Evolutionary conservation across 1,284 basidiomycete species (phyloP).

Genomic region (Pseudomicrostroma phylloplanum): DNA sequence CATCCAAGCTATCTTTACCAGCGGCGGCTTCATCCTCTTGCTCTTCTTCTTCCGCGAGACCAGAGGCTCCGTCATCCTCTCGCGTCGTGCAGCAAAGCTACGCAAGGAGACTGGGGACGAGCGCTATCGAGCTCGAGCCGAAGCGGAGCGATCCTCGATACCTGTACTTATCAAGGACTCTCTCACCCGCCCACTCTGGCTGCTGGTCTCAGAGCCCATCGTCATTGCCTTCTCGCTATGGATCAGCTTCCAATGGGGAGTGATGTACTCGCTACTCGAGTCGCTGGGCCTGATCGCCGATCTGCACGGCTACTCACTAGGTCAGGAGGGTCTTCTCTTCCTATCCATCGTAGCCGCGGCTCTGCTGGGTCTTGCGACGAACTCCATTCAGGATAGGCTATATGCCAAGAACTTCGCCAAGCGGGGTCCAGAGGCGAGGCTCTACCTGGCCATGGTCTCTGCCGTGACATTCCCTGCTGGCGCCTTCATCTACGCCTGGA

Average conservation of each 20-base stretch:
- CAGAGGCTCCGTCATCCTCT: constrained; percentile 53
- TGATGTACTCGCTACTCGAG: constrained; percentile 61
- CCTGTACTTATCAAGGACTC: constrained; percentile 61
- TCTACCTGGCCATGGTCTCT: constrained; percentile 52
- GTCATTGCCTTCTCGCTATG: constrained; percentile 56
- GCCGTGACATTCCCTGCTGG: constrained; percentile 34
- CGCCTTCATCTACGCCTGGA: constrained; percentile 50
- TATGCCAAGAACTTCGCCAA: constrained; percentile 20
- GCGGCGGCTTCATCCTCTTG: constrained; percentile 24
- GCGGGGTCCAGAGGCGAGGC: constrained; percentile 53
- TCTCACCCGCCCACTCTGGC: constrained; percentile 63
- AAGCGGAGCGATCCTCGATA: constrained; percentile 59
- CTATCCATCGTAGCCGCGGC: constrained; percentile 27
- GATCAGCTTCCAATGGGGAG: constrained; percentile 53
- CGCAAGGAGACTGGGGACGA: constrained; percentile 57
- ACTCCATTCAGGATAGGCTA: constrained; percentile 51
- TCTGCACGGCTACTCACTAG: constrained; percentile 61
- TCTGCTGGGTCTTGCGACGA: constrained; percentile 63
- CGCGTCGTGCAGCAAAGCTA: constrained; percentile 45
- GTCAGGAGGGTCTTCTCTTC: constrained; percentile 49
- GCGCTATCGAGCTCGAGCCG: constrained; percentile 61
- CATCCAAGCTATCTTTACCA: constrained; percentile 54
- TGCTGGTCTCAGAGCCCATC: constrained; percentile 64
- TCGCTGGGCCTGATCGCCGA: constrained; percentile 51
- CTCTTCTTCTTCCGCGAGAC: constrained; percentile 46